Percentiles rank a stretch among this genome's conserved stretches.
These are phyloP conservation scores for Cyclocybe cylindracea DNA, from an alignment of 768 basidiomycete genomes.

Conservation along the genomic window DNA sequence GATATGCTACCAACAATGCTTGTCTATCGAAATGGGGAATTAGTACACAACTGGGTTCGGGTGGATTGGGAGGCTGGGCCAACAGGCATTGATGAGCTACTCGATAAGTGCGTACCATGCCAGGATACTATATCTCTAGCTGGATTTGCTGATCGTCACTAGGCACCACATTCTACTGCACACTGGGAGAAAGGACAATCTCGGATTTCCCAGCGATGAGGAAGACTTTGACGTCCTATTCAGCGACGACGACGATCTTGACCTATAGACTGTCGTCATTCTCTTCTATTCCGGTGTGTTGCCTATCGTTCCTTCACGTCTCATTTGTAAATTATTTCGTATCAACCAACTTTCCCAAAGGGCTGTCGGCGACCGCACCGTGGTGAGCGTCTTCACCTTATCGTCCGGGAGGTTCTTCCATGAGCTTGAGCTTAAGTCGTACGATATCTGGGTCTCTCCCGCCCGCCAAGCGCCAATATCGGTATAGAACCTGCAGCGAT, in stretches of 20 bases:
- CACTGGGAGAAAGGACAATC: slow-evolving; percentile 37
- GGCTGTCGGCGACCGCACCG: too few relatives aligned
- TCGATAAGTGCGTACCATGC: slow-evolving; percentile 53
- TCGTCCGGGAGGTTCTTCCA: too few relatives aligned
- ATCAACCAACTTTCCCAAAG: too few relatives aligned
- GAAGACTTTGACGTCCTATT: slow-evolving; percentile 55
- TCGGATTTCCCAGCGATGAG: slow-evolving; percentile 51
- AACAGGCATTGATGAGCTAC: slow-evolving; percentile 67
- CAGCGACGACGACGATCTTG: slow-evolving; percentile 49
- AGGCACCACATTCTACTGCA: slow-evolving; percentile 27
- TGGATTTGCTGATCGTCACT: slow-evolving; percentile 1
- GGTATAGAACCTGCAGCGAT: too few relatives aligned
- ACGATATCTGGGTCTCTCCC: too few relatives aligned
- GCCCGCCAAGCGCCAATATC: too few relatives aligned
- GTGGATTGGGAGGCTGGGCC: slow-evolving; percentile 83
- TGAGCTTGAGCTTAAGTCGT: too few relatives aligned
- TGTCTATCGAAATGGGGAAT: slow-evolving; percentile 76
- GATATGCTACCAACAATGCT: slow-evolving; percentile 81
- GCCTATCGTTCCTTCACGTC: too few relatives aligned
- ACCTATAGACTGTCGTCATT: slow-evolving; percentile 1
- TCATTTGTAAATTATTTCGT: too few relatives aligned
- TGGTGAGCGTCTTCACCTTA: too few relatives aligned
- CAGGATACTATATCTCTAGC: not conserved
- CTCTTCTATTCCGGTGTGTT: not conserved
- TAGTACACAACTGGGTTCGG: slow-evolving; percentile 88